A percentile compares a stretch with the other conserved stretches of the same genome.
phyloP scores from a whole-genome alignment of 169 alveolate species.

The Plasmodium berghei region DNA sequence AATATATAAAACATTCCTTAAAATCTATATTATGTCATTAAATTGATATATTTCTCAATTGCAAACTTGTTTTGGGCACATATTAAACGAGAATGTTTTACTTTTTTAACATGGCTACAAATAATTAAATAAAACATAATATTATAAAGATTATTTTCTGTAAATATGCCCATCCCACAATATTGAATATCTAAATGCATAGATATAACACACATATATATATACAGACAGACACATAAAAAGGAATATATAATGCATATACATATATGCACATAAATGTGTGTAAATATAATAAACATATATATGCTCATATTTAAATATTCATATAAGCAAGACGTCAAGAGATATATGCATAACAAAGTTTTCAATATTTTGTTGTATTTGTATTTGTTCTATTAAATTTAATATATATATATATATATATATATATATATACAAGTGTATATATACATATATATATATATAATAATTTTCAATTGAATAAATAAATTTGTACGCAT shows the following conservation, averaged over 20 bases:
- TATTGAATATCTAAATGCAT: no score
- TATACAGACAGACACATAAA: no score
- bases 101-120: not conserved
- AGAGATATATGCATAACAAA: not conserved
- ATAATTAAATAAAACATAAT: not conserved
- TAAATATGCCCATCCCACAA: no score
- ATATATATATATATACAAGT: not conserved
- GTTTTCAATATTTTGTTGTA: not conserved
- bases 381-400: not conserved
- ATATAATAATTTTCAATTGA: not conserved
- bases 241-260: no score
- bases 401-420: not conserved
- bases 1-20: not conserved
- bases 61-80: not conserved
- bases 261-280: no score
- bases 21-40: constrained; percentile 2
- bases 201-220: no score
- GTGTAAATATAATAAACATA: no score
- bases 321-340: no score
- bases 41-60: not conserved
- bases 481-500: not conserved
- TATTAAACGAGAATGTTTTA: not conserved
- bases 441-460: constrained; percentile 2
- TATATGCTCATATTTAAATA: no score
- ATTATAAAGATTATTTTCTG: not conserved